Base-by-base conservation (phyloP, 2,329 filamentous ascomycete genomes). In the Aspergillus transmontanensis region DNA sequence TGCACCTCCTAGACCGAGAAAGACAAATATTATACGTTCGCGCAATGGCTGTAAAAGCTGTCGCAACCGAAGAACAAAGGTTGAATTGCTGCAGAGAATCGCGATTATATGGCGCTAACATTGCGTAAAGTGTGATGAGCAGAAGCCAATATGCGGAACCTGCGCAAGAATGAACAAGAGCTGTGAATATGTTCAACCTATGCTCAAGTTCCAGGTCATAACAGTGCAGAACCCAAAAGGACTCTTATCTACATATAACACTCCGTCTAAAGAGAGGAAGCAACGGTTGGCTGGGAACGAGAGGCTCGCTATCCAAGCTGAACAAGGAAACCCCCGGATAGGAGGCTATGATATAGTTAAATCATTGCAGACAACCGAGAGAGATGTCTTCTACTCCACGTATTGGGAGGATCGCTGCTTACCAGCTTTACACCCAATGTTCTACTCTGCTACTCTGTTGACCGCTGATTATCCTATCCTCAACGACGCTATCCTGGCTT, bases 321-420 rank as follows among this genome's bases (percentile, higher is more conserved):
- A 14, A 2, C 34, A 36, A 36, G 34, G 12, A 6, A 14, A 6
- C 12, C 34, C 34, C 34, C 34, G 5, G 34, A 36, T 36, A 36
- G 34, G 34, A 16, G 14, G 12, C 34, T 6, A 6, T 16, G 12
- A 59, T 45, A 32, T 71, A 16, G 58, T 69, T n/a, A 58, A 51
- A 28, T 71, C 71, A 1, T 36, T 72, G 16, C 69, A 71, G 28
- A 58, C 62, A 16, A 64, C 68, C 1, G 69, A 72, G 14, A 56
- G 70, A 43, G 68, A 72, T 60, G 21, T 72, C 5, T 72, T 70
- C 45, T 72, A 72, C 28, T 60, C 66, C 1, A 72, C 71, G 3
- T 69, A 70, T 51, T 72, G 70, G 71, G 70, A 72, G 48, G 66
- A 68, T 39, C 39, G 26, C 14, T 72, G 71, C 55, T 58, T 72